Base-by-base conservation (phyloP, 1,139 yeast genomes). In the Pichia sp. region DNA sequence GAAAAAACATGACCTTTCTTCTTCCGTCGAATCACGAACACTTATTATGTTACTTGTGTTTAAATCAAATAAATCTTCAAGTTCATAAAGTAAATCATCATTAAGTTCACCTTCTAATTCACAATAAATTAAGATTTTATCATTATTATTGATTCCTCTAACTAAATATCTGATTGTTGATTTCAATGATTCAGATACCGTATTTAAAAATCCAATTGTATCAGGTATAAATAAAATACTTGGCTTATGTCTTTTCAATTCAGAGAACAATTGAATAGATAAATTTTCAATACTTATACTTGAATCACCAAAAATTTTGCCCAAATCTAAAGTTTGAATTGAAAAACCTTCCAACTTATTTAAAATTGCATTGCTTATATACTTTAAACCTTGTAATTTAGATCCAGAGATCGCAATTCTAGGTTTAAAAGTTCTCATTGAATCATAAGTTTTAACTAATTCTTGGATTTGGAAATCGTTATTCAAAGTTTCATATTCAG, bases 211-310 rank as follows among this genome's bases (percentile, higher is more conserved):
- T 4, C 81, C 76, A 55, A 89, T 92, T 49, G 89, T 70, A 61
- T 86, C 86, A 1, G 98, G 97, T 49, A 92, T 79, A 61, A 79
- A 86, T 3, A 94, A 69, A 9, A 94, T 83, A 11, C 96, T 79
- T 0, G 98, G 98, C 51, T 86, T 87, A 56, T 90, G 95, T 60
- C 96, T 78, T 58, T 87, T 78, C 3, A 95, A 95, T 66, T 92
- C 99, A 33, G 86, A 74, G 61, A 94, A 83, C 29, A 87, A 75
- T 62, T 89, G 96, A 31, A 92, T 86, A 39, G 90, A 75, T 0
- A 86, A 76, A 62, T 89, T 86, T 61, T 92, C 98, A 1, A 95
- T 83, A 0, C 95, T 81, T 54, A 89, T 71, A 0, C 94, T 78
- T 5, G 95, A 75, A 60, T 90, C 97, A 11, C 92, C 82, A 57